These are phyloP conservation scores for Arabidopsis hybrid DNA, from an alignment of 441 rosid genomes.

Conservation along the genomic window DNA sequence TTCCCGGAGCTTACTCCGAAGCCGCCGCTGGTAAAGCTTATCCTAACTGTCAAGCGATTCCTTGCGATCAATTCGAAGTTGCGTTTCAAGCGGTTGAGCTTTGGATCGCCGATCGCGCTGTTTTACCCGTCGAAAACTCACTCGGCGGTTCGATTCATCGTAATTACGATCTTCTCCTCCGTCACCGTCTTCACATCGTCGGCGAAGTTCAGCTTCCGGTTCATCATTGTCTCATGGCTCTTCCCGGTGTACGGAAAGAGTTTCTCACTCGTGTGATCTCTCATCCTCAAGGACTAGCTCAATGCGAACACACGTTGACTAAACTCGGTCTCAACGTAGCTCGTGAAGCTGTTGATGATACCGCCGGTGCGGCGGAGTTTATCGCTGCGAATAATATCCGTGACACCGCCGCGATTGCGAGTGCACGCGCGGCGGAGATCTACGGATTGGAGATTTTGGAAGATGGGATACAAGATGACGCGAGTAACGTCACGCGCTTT, in stretches of 20 bases:
- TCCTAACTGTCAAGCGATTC: slow-evolving; percentile 91
- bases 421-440: slow-evolving; percentile 89
- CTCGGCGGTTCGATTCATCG: slow-evolving; percentile 96
- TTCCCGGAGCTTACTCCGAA: slow-evolving; percentile 93
- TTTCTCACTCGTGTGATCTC: slow-evolving; percentile 82
- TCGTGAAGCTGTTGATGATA: slow-evolving; percentile 92
- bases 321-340: slow-evolving; percentile 79
- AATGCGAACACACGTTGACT: slow-evolving; percentile 83
- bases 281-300: slow-evolving; percentile 94
- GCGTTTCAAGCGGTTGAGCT: slow-evolving; percentile 97
- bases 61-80: slow-evolving; percentile 94
- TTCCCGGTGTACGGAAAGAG: slow-evolving; percentile 84
- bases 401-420: slow-evolving; percentile 89
- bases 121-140: slow-evolving; percentile 87
- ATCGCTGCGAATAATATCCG: slow-evolving; percentile 71
- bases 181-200: slow-evolving; percentile 94
- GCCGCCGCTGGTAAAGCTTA: slow-evolving; percentile 97
- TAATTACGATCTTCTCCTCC: slow-evolving; percentile 94
- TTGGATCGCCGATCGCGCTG: slow-evolving; percentile 96
- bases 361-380: slow-evolving; percentile 91
- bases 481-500: slow-evolving; percentile 88
- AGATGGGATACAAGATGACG: slow-evolving; percentile 93
- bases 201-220: slow-evolving; percentile 94
- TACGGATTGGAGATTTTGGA: slow-evolving; percentile 78
- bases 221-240: slow-evolving; percentile 88